Evolutionary conservation across 176 grass and related monocot genomes (phyloP).

Genomic region (Oryza australiensis): DNA sequence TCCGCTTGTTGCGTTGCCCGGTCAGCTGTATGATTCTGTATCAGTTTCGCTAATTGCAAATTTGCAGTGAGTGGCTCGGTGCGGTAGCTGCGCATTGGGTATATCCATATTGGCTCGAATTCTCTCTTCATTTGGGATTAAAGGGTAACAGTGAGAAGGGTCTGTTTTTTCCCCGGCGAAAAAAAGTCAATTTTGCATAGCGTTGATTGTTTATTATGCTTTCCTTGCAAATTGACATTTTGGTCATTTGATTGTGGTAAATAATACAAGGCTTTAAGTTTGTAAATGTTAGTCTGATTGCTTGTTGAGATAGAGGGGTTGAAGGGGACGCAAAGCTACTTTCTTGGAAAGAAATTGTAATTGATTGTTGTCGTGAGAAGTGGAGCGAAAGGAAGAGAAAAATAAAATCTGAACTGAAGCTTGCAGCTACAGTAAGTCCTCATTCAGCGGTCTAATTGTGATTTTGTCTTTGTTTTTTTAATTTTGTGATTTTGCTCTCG

Average conservation of each 20-base stretch:
- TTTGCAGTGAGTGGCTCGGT: not conserved
- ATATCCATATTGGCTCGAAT: not conserved
- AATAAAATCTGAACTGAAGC: constrained; percentile 33
- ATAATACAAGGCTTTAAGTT: not conserved
- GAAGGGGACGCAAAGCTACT: not conserved
- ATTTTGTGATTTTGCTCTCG: no score
- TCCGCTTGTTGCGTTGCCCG: not conserved
- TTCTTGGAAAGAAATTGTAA: not conserved
- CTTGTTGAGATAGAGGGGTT: constrained; percentile 16
- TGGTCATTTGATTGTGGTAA: not conserved
- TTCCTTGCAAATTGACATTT: not conserved
- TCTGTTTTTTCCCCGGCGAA: not conserved
- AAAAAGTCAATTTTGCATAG: not conserved
- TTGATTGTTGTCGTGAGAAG: not conserved
- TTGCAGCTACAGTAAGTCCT: constrained; percentile 13
- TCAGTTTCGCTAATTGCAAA: not conserved
- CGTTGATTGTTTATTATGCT: not conserved
- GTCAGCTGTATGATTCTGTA: not conserved
- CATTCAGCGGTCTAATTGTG: no score
- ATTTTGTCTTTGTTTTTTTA: no score
- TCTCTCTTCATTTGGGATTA: constrained; percentile 3
- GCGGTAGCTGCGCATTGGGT: not conserved
- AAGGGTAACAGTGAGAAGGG: not conserved
- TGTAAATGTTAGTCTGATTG: not conserved
- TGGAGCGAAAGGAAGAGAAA: constrained; percentile 30